Evolutionary conservation across 257 asterid genomes (phyloP), one percentile per base, ranked within the genome.

Genomic region (Plectranthus barbatus): DNA sequence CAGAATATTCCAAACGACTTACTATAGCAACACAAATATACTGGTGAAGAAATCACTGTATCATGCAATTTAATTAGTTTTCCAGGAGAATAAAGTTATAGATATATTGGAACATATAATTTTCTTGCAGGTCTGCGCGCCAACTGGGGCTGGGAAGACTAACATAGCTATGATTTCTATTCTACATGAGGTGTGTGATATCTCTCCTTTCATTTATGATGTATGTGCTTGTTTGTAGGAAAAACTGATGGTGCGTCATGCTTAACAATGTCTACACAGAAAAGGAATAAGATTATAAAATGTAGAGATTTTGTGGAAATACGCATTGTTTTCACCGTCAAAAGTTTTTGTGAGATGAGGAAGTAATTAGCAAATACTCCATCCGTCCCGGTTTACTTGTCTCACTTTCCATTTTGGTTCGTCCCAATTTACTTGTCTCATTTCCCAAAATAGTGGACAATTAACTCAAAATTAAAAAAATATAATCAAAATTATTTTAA

Each of bases 131-230:
- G 99, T 92, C 64, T 92, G 99, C 79, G 99, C 99, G 18, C 99
- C 99, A 50, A 92, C 99, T 57, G 99, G 97, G 52, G 99, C 99
- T 72, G 99, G 99, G 37, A 92, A 92, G 78, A 92, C 99, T 58
- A 92, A 92, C 66, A 92, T 92, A 66, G 99, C 99, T 36, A 89
- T 92, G 99, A 80, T 92, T 63, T 66, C 99, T 71, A 72, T 92
- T 74, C 80, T 92, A 51, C 97, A 89, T 7, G 99, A 92, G 95
- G 99, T 89, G 66, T 73, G 71, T 31, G 1, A 36, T 54, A 26
- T 23, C 11, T 4, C 40, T 26, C 26, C 45, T 56, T 45, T 48
- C 31, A 20, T 57, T 10, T 40, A 31, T 36, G 40, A 24, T 49
- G 24, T 19, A 56, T 69, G 23, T 23, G 20, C 12, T 36, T 64